Base-by-base conservation (phyloP, 768 basidiomycete genomes). In the Lentinula sp. region DNA sequence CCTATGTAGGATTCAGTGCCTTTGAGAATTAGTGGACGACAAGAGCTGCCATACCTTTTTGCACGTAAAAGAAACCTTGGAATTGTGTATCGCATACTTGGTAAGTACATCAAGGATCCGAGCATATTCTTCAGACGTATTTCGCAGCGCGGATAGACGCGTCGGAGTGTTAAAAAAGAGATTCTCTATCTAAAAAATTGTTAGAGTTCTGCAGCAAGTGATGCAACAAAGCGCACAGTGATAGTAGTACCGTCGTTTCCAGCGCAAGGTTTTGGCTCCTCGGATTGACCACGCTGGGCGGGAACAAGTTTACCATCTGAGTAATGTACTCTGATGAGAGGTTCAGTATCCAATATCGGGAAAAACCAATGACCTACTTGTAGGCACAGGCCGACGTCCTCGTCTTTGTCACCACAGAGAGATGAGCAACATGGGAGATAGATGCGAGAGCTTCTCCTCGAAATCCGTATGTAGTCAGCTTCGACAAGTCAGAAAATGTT, bases 401-500 rank as follows among this genome's bases (percentile, higher is more conserved):
- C 0, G 90, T 93, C 76, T 98, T 98, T 5, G 94, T 97, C n/a
- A 91, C 75, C 9, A 98, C 89, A 16, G 86, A 85, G 59, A 99
- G 78, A 70, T 90, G 91, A 1, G 95, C 87, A 43, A 96, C 93
- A 73, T 97, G 94, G 4, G 93, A 95, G 62, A 99, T 93, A 11
- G 93, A 95, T 2, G 96, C 97, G 52, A 99, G 75, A 0, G 97
- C 97, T 75, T 99, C 97, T 32, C 97, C 96, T 56, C 97, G 84
- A 73, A 99, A 99, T 0, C 97, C 97, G 71, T 98, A 98, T 0
- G 96, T 98, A 2, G 83, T 80, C 39, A 99, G 79, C n/a, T 78
- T 79, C 37, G 86, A 84, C 58, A 99, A 72, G 69, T 99, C 97
- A 3, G 90, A 87, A 68, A 93, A 99, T 0, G 84, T 83, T 1